Evolutionary conservation across 2,329 filamentous ascomycete genomes (phyloP).

Genomic region (Colletotrichum sp.): DNA sequence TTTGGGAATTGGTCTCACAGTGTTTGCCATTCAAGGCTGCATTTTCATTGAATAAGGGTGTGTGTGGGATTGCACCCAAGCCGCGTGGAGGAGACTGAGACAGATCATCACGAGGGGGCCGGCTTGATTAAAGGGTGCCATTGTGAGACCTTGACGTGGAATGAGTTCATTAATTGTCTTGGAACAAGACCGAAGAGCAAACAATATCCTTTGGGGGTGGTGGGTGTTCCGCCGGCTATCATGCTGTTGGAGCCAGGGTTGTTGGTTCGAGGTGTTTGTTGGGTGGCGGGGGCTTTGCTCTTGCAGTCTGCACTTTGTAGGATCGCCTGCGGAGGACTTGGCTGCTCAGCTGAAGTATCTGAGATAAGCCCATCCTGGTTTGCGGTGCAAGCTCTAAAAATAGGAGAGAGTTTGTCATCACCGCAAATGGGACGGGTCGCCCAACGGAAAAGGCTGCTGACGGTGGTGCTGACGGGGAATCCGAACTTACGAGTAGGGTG

Average conservation of each 20-base stretch:
- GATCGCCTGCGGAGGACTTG: conserved; percentile 6
- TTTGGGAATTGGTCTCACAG: neutral
- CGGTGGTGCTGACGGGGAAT: neutral
- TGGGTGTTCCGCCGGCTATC: neutral
- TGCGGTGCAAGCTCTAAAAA: neutral
- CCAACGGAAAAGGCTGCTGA: neutral
- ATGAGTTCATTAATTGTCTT: neutral
- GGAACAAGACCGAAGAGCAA: neutral
- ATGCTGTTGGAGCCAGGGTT: neutral
- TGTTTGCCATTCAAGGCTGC: neutral
- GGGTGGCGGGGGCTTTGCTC: neutral
- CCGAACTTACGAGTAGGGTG: neutral
- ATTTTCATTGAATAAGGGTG: neutral
- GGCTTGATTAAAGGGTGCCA: neutral
- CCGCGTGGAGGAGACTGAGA: neutral
- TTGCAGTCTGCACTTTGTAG: neutral
- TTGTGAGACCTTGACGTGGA: neutral
- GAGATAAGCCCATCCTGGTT: neutral
- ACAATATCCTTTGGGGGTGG: neutral
- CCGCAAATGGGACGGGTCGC: neutral
- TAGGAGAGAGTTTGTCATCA: conserved; percentile 4
- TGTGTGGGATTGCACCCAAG: neutral
- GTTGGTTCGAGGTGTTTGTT: neutral
- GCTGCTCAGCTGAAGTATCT: neutral
- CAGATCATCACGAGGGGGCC: neutral